A percentile compares a stretch with the other conserved stretches of the same genome.
Evolutionary conservation across 306 rosid genomes (phyloP).

Genomic region (Astragalus membranaceus): DNA sequence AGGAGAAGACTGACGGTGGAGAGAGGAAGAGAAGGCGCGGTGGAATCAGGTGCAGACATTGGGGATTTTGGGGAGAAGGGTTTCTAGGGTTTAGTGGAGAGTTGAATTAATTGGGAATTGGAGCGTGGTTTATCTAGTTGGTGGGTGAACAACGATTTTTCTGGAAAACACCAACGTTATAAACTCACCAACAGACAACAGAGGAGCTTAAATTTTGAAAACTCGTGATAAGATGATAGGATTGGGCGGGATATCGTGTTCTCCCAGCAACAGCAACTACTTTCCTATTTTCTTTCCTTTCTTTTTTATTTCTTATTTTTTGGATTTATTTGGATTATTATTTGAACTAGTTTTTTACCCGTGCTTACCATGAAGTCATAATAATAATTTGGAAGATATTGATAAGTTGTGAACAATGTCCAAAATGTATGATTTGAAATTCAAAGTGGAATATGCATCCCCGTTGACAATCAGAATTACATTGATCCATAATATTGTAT

Average conservation of each 20-base stretch:
- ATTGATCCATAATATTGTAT: no score
- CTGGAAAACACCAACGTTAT: constrained; percentile 1
- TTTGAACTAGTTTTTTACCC: no score
- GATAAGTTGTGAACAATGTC: no score
- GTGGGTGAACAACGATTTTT: neutral
- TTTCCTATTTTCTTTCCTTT: neutral
- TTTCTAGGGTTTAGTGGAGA: constrained; percentile 23
- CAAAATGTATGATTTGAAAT: no score
- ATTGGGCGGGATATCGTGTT: constrained; percentile 17
- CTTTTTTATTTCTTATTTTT: neutral
- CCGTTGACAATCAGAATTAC: no score
- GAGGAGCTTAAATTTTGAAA: constrained; percentile 15
- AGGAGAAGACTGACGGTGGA: constrained; percentile 21
- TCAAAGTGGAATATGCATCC: no score
- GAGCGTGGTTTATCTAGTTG: neutral
- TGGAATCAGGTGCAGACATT: constrained; percentile 37
- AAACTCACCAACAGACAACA: neutral
- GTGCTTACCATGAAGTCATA: no score
- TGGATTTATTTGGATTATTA: no score
- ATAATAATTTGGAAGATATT: no score
- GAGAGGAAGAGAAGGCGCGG: constrained; percentile 24
- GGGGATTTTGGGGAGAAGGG: neutral
- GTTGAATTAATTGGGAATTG: neutral
- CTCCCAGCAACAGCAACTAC: neutral
- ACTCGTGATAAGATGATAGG: neutral